Evolutionary conservation across 805 yeast genomes (phyloP), one percentile per base, ranked within the genome.

Genomic region (Cyberlindnera xylosilytica): DNA sequence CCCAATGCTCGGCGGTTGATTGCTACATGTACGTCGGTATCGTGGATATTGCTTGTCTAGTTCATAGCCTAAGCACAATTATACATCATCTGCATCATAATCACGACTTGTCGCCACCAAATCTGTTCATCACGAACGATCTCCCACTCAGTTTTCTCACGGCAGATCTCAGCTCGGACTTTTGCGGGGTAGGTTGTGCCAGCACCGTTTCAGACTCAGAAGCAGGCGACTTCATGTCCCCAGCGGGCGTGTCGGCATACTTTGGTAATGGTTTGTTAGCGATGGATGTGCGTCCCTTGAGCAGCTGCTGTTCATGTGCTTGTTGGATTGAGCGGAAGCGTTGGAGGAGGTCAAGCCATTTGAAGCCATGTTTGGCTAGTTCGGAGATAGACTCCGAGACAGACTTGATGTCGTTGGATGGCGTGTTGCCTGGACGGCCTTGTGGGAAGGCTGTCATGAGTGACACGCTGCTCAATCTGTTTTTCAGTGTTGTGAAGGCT

Each of bases 401-500:
- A 3, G 38, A n/a, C 16, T 40, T 39, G 10, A 32, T 20, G 39
- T 32, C 37, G 35, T 34, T 38, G 34, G 50, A 44, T 8, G 43
- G 34, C 1, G 38, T 17, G 15, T 39, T 13, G 22, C 7, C 24
- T 10, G 42, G 2, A 16, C 31, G 29, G 8, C 36, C 30, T 18
- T 50, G 38, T 11, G 53, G 34, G 36, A 51, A 41, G 2, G 58
- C 39, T 15, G 52, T 48, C 8, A 68, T 60, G n/a, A 72, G 68
- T 6, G 76, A 68, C 20, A 66, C 66, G 49, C 70, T 65, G 40
- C 57, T 76, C 38, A 93, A 69, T 46, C 99, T 72, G 54, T 83
- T 86, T 50, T 83, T 83, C 50, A 93, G 70, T 0, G 86, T 79
- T n/a, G 76, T 79, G 60, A 87, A 93, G 0, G 98, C 96, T 11